Conservation (phyloP, 495 filamentous ascomycete species). For the Hapsidospora chrysogenum region DNA sequence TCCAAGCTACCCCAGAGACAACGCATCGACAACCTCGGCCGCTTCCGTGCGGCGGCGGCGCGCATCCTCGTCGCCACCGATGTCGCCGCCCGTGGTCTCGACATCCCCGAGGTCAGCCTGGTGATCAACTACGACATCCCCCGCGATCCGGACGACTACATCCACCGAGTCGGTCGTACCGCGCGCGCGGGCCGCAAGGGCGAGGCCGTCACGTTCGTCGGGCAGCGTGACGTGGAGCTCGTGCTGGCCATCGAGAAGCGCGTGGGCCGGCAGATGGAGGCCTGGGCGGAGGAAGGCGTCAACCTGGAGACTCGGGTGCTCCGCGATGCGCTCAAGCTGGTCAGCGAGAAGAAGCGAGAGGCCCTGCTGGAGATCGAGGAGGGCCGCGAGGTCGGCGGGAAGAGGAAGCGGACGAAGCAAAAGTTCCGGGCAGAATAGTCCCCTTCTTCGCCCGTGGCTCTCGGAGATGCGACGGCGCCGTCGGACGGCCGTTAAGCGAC, state of each 20-base stretch:
- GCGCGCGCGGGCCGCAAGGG: conserved; percentile 76
- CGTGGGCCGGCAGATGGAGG: conserved; percentile 62
- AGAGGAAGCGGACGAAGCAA: conserved; percentile 46
- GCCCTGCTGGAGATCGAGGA: conserved; percentile 83
- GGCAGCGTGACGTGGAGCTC: conserved; percentile 78
- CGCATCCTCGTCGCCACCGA: conserved; percentile 88
- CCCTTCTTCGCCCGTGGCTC: too few relatives aligned
- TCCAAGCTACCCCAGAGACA: conserved; percentile 68
- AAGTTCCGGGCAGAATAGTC: conserved; percentile 20
- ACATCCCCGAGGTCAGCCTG: conserved; percentile 81
- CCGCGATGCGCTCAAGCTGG: conserved; percentile 66
- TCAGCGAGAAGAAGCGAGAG: conserved; percentile 82
- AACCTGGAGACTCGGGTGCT: conserved; percentile 78
- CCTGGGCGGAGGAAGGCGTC: conserved; percentile 75
- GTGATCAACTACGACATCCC: conserved; percentile 95
- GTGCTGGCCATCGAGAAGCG: conserved; percentile 75
- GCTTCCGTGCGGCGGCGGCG: conserved; percentile 84
- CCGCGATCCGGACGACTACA: conserved; percentile 89
- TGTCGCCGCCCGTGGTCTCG: conserved; percentile 86
- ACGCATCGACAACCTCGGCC: conserved; percentile 68
- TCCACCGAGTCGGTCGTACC: conserved; percentile 90
- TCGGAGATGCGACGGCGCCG: too few relatives aligned
- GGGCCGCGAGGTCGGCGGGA: conserved; percentile 67
- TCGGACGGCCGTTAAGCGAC: too few relatives aligned
- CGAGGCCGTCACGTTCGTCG: conserved; percentile 74